Evolutionary conservation across 2,329 filamentous ascomycete species (phyloP), one percentile per base, ranked within the genome.

Genomic region (Dendrostoma leiphaemia): DNA sequence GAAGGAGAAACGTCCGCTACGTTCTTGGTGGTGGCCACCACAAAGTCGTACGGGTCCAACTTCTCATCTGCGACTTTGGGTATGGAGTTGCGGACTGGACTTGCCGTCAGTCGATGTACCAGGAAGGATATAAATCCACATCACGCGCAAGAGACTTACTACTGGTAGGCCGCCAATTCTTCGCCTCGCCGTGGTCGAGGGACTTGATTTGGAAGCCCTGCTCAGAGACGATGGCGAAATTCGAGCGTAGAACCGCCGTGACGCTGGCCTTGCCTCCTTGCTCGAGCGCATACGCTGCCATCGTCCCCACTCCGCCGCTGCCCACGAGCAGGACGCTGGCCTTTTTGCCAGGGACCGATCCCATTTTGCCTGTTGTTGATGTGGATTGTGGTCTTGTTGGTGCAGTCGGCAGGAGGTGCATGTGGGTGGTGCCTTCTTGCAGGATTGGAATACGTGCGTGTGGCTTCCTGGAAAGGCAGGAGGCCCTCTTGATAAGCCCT

Each of bases 1-100:
- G 68, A 71, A 0, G 83, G 81, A 1, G 70, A 67, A 7, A 79
- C 63, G 49, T 85, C 82, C 5, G 81, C 73, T 31, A 81, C 67
- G 59, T 83, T 85, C 62, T 86, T 86, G 9, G 81, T 85, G 5
- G 76, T 73, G 34, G 79, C 71, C 7, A 86, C 65, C 34, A 85
- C 73, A 59, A 77, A 85, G 65, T 85, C 78, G 62, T 76, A 85
- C 1, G 71, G 68, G 1, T 59, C 52, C 6, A 71, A 35, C 34
- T 69, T 65, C 44, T 69, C 61, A 12, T 38, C 34, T 3, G 59
- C 51, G 4, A 79, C 68, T 40, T 80, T 62, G 1, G 81, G 81
- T 21, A 84, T 68, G 3, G 66, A 67, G 43, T 76, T 75, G 52
- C 72, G 66, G 31, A 84, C 76, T 77, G 57, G 21, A 0, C 12